phyloP scores from a whole-genome alignment of 805 yeast species.

The Kodamaea restingae region DNA sequence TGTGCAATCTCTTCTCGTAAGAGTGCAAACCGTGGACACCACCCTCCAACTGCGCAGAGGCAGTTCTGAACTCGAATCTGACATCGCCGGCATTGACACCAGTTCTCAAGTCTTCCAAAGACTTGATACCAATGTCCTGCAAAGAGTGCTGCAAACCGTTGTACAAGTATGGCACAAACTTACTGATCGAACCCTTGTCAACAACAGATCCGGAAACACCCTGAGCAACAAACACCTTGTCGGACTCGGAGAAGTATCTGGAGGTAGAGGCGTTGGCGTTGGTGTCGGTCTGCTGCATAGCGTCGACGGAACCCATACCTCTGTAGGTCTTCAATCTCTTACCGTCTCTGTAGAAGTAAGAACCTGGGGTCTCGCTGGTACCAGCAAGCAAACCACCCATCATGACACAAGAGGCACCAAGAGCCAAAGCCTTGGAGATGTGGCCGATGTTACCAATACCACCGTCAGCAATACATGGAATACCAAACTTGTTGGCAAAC shows the following conservation, averaged over 20 bases:
- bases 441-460: conserved; percentile 99
- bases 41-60: conserved; percentile 98
- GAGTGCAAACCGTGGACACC: conserved; percentile 96
- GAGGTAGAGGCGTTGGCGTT: conserved; percentile 97
- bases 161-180: conserved; percentile 90
- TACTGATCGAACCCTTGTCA: conserved; percentile 92
- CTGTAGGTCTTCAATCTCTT: conserved; percentile 95
- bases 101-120: conserved; percentile 59
- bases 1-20: conserved; percentile 95
- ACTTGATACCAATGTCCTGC: conserved; percentile 90
- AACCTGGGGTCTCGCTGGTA: conserved; percentile 97
- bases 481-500: conserved; percentile 93
- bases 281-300: conserved; percentile 87
- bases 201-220: conserved; percentile 97
- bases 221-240: conserved; percentile 94
- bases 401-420: conserved; percentile 97
- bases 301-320: conserved; percentile 99
- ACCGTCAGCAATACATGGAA: conserved; percentile 99
- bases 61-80: conserved; percentile 96
- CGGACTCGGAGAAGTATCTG: conserved; percentile 95
- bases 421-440: conserved; percentile 91
- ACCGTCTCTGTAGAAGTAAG: conserved; percentile 96
- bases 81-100: conserved; percentile 64
- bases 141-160: conserved; percentile 97
- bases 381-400: conserved; percentile 99